Percentiles rank a stretch among this genome's conserved stretches.
Conservation (phyloP, 441 rosid genomes). For the Pelargonium cotyledonis region DNA sequence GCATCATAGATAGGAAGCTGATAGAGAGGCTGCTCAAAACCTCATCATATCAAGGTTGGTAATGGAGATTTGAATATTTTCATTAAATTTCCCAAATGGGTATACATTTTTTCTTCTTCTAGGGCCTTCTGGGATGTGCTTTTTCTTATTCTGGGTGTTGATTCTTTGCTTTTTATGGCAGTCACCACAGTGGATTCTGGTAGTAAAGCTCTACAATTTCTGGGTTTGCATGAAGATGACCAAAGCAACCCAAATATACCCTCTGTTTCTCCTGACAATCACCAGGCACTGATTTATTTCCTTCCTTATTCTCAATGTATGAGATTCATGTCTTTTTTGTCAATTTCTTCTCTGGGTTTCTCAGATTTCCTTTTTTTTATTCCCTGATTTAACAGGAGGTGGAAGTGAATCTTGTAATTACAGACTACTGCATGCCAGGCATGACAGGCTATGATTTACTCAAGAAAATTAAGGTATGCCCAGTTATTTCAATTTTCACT, state of each 20-base stretch:
- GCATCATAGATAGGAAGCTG: constrained; percentile 48
- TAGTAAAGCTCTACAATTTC: constrained; percentile 55
- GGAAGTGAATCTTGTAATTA: constrained; percentile 56
- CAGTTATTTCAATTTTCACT: not conserved
- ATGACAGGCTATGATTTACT: constrained; percentile 74
- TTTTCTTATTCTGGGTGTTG: not conserved
- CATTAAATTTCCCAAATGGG: not conserved
- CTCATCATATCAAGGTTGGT: constrained; percentile 57
- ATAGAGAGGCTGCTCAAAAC: constrained; percentile 56
- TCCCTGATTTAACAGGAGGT: constrained; percentile 33
- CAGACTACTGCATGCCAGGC: constrained; percentile 75
- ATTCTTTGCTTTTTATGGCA: constrained; percentile 19
- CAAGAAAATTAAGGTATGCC: constrained; percentile 58
- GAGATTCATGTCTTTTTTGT: constrained; percentile 1
- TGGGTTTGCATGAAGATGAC: constrained; percentile 37
- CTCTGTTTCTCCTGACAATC: constrained; percentile 29
- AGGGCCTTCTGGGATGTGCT: not conserved
- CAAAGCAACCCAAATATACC: constrained; percentile 24
- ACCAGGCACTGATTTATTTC: constrained; percentile 32
- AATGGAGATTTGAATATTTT: not conserved
- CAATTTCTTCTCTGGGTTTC: not conserved
- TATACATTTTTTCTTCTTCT: not conserved
- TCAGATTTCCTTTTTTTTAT: constrained; percentile 8
- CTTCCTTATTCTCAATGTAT: constrained; percentile 4
- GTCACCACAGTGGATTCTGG: constrained; percentile 68